Percentiles rank a stretch among this genome's conserved stretches.
These are phyloP conservation scores for Ophiostoma piceae DNA, from an alignment of 2,329 filamentous ascomycete genomes.

Conservation along the genomic window DNA sequence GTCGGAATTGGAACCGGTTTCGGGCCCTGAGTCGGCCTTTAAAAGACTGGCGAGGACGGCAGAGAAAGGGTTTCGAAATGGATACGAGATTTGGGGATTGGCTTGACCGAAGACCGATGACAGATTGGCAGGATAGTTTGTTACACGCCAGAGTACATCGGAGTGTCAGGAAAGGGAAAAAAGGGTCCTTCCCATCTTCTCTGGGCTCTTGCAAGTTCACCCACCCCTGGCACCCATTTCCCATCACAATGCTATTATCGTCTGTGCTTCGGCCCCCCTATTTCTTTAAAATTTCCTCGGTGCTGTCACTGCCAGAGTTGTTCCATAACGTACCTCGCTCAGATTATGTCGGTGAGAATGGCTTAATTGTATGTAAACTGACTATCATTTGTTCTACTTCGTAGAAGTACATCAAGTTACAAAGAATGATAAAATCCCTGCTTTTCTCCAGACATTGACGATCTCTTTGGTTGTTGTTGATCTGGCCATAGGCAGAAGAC, in stretches of 20 bases:
- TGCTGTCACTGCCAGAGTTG: too few species aligned
- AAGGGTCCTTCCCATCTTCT: neutral
- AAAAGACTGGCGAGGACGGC: too few species aligned
- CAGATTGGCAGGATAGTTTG: neutral
- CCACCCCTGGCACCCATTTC: neutral
- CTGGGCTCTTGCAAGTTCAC: neutral
- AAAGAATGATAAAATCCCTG: neutral
- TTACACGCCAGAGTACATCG: neutral
- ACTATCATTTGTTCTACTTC: neutral
- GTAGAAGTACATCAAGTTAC: neutral
- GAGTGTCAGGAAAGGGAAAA: conserved; percentile 1
- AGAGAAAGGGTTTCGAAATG: neutral
- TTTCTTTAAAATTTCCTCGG: neutral
- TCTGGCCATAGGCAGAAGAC: neutral
- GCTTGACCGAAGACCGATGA: neutral
- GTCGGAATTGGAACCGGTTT: neutral
- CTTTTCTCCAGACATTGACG: neutral
- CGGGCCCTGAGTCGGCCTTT: neutral
- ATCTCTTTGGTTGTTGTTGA: neutral
- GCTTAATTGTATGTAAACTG: neutral
- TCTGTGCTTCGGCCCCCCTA: neutral
- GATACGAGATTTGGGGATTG: neutral
- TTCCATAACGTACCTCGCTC: neutral
- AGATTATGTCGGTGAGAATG: neutral
- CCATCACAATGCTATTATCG: neutral